A percentile compares a stretch with the other conserved stretches of the same genome.
Conservation (phyloP, 768 basidiomycete species). For the Xerocomellus chrysenteron region DNA sequence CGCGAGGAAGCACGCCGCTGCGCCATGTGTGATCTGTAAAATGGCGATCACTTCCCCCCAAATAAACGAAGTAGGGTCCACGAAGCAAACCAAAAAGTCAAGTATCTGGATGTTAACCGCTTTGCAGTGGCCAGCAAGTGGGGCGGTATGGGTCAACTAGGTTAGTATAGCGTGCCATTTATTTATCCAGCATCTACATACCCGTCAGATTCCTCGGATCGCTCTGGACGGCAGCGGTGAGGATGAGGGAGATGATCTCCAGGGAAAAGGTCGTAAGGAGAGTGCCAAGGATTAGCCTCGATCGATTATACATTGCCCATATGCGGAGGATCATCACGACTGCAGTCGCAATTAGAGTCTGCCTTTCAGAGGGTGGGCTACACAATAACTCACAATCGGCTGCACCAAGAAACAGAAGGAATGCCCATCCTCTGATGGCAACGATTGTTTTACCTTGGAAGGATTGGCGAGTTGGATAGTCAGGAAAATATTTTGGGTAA, state of each 20-base stretch:
- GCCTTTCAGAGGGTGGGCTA: neutral
- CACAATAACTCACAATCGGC: neutral
- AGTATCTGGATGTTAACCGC: neutral
- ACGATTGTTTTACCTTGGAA: neutral
- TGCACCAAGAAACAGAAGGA: neutral
- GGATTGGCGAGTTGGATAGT: neutral
- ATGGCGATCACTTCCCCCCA: neutral
- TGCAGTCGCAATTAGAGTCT: neutral
- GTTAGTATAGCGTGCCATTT: neutral
- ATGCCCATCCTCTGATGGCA: neutral
- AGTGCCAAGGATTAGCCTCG: neutral
- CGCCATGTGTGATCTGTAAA: neutral
- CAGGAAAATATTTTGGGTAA: neutral
- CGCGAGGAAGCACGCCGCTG: neutral
- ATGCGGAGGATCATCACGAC: neutral
- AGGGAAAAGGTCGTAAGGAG: neutral
- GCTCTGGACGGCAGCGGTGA: neutral
- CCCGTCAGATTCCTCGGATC: neutral
- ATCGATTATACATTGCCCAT: slow-evolving; percentile 3
- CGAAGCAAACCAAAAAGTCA: neutral
- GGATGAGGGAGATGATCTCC: neutral
- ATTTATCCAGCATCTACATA: neutral
- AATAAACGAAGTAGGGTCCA: neutral
- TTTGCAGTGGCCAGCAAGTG: neutral
- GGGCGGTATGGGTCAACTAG: too few species aligned